A percentile compares a stretch with the other conserved stretches of the same genome.
These are phyloP conservation scores for Ogataea parapolymorpha DNA, from an alignment of 805 yeast genomes.

Conservation along the genomic window DNA sequence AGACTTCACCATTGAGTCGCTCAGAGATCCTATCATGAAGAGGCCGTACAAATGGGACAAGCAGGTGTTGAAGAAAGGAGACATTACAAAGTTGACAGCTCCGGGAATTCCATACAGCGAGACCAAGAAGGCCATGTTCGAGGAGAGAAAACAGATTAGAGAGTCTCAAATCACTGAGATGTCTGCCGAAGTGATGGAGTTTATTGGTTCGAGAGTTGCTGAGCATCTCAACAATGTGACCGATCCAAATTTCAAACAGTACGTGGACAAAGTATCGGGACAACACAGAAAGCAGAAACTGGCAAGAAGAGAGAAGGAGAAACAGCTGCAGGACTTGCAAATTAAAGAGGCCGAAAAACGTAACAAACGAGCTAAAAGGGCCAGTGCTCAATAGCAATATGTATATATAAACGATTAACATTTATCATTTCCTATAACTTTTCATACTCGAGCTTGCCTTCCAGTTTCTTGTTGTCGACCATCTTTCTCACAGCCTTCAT, in stretches of 20 bases:
- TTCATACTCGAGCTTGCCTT: slow-evolving; percentile 93
- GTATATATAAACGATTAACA: slow-evolving; percentile 7
- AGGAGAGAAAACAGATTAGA: slow-evolving; percentile 49
- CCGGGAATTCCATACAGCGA: slow-evolving; percentile 77
- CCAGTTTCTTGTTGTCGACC: slow-evolving; percentile 93
- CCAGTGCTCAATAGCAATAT: slow-evolving; percentile 11
- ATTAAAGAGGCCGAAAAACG: slow-evolving; percentile 22
- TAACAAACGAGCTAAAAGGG: slow-evolving; percentile 23
- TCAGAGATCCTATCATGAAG: slow-evolving; percentile 76
- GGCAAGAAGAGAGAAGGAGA: slow-evolving; percentile 17
- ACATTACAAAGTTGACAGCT: slow-evolving; percentile 58
- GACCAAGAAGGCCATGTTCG: slow-evolving; percentile 56
- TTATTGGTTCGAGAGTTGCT: slow-evolving; percentile 42
- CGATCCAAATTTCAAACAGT: slow-evolving; percentile 32
- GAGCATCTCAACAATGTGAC: slow-evolving; percentile 32
- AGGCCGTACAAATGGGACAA: slow-evolving; percentile 53
- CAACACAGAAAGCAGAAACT: slow-evolving; percentile 19
- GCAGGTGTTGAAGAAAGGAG: slow-evolving; percentile 50
- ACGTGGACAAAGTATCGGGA: slow-evolving; percentile 28
- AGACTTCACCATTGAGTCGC: slow-evolving; percentile 49
- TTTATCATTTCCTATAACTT: slow-evolving; percentile 52
- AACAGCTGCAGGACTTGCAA: slow-evolving; percentile 17
- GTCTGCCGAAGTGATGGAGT: slow-evolving; percentile 42
- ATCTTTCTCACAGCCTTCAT: slow-evolving; percentile 99
- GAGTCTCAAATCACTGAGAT: slow-evolving; percentile 38